Base-by-base conservation (phyloP, 2,329 filamentous ascomycete species). In the Aspergillus sp. region DNA sequence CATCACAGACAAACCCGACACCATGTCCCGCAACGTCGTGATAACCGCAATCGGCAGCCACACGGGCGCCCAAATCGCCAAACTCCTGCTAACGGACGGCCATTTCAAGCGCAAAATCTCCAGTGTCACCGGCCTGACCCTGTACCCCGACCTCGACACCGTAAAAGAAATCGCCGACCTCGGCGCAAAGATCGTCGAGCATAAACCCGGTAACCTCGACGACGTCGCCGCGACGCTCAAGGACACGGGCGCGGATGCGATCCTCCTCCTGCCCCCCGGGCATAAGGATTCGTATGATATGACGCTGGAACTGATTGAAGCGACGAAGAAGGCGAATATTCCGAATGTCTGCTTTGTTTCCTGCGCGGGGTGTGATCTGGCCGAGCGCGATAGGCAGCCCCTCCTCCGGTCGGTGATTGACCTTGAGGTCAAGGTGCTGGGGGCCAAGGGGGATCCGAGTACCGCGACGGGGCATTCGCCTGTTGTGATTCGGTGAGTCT, bases 361-460 rank as follows among this genome's bases (percentile, higher is more conserved):
- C 66, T 79, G 81, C 7, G 82, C 76, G 0, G 82, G 81, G 0
- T 82, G 80, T 48, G 82, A 85, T 70, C 79, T 84, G 57, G 83
- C 83, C 0, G 81, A 84, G 64, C 69, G 74, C 7, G 66, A 80
- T 31, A 81, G 73, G 65, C 83, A 85, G 73, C 83, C 82, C 3
- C 71, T 76, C 1, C 68, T 85, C 31, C 74, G 83, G 0, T 80
- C 84, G 72, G 85, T 85, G 64, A 79, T 85, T 50, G 80, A 84
- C 53, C 67, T 85, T 5, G 83, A 85, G 70, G 69, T 65, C 8
- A 41, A 78, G 54, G 76, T 82, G 15, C 64, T 84, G 67, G 69
- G 69, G 6, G 59, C 72, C 7, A 84, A 85, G 64, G 82, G 82
- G 0, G 79, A 83, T 64, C 46, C 75, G 0, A 69, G 60, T 6